A percentile compares a stretch with the other conserved stretches of the same genome.
Conservation (phyloP, 257 asterid genomes). For the Anisodus tanguticus region DNA sequence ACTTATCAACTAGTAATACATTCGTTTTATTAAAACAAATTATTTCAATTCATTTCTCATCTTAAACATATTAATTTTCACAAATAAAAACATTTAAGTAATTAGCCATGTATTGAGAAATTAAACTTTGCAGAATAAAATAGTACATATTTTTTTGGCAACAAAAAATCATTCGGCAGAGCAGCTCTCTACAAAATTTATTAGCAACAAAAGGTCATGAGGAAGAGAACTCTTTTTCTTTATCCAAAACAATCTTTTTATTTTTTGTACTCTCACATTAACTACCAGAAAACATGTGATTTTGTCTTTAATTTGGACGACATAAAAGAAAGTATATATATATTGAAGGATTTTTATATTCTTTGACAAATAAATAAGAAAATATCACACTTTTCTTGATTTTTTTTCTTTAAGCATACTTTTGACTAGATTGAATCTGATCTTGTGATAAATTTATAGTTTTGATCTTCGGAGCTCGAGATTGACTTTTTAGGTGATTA, state of each 20-base stretch:
- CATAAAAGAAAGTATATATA: neutral
- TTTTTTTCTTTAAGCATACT: too few relatives aligned
- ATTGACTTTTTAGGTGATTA: too few relatives aligned
- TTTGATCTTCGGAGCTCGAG: too few relatives aligned
- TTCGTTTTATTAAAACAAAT: too few relatives aligned
- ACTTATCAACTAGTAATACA: neutral
- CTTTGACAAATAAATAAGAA: too few relatives aligned
- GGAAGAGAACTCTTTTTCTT: neutral
- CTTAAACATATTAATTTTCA: neutral
- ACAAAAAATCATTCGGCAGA: too few relatives aligned
- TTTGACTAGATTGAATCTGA: too few relatives aligned
- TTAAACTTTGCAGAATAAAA: neutral
- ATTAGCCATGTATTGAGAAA: neutral
- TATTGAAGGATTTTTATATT: too few relatives aligned
- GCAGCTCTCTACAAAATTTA: too few relatives aligned
- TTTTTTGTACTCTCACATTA: neutral
- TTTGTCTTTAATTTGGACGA: neutral
- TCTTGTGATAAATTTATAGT: too few relatives aligned
- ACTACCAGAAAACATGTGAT: neutral
- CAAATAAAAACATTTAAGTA: neutral
- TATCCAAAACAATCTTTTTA: neutral
- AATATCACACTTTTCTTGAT: too few relatives aligned
- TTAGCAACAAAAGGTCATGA: neutral
- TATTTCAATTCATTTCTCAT: neutral
- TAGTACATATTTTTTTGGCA: neutral